Base-by-base conservation (phyloP, 2,329 filamentous ascomycete species). In the Ophiostoma ulmi region DNA sequence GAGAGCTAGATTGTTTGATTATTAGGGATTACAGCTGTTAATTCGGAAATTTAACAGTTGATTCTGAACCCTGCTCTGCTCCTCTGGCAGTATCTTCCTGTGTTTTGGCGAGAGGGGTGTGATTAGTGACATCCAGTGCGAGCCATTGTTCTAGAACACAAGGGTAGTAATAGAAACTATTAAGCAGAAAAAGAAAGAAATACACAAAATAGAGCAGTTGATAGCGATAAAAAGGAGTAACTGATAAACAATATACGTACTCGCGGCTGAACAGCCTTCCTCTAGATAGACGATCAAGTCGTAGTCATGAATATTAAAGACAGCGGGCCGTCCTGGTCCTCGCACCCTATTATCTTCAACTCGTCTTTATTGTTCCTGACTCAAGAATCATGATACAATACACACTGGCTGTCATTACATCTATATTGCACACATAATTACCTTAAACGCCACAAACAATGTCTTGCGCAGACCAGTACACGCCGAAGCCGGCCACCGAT, bases 401-500 rank as follows among this genome's bases (percentile, higher is more conserved):
- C 11, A 39, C 38, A n/a, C 44, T 48, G 44, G 7, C n/a, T 58
- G 26, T 61, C 44, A 55, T 13, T 26, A 6, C 26, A 35, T 20
- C 14, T 35, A 31, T 3, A 31, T 31, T n/a, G n/a, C n/a, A n/a
- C 31, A 4, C 31, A 31, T 3, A 31, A 31, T 31, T 4, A 31
- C 4, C 31, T 1, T 4, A 31, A 1, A 31, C 31, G 31, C 31
- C 31, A 31, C 31, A 31, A 13, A 66, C 26, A 39, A 72, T 72
- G 71, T 20, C 69, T 11, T 70, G 66, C 52, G 68, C 71, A n/a
- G 65, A 63, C 31, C 66, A 55, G 22, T 73, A 73, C 67, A 69
- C 72, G 64, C 72, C 72, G 31, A 77, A 83, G 76, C 86, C 86
- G 26, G 76, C 83, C 36, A 87, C 86, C 66, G 86, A 88, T 77